Base-by-base conservation (phyloP, 192 early-diverging fungal species). In the Obelidium mucronatum region DNA sequence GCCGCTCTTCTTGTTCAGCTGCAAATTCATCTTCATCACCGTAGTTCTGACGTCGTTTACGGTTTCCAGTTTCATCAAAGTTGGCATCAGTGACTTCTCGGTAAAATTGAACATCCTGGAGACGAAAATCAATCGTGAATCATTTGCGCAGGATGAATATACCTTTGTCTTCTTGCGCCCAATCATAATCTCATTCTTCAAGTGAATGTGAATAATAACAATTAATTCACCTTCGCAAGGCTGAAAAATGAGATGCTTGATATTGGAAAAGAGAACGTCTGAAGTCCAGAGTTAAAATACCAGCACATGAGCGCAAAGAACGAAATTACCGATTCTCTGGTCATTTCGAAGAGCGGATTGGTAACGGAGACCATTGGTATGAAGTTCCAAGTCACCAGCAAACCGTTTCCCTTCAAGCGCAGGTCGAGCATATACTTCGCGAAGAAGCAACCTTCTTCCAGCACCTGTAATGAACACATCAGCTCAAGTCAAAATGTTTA, bases 11-110 rank as follows among this genome's bases (percentile, higher is more conserved):
- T 77, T 97, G 92, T 83, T 99, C 98, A 31, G 93, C 91, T 30
- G 94, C 93, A 73, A 98, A 85, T 82, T 99, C 98, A 85, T 99
- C 98, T 79, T 99, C 98, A 79, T 99, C 98, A 67, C 96, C 97
- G 76, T 98, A 97, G 63, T 92, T 92, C 75, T 90, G 87, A 54
- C 94, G 91, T 69, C 92, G 81, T 35, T 92, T 88, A 35, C 94
- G 90, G 78, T 97, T 97, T 67, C 96, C 96, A 30, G 98, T 99
- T 84, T 99, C 98, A 80, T 99, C 97, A 81, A 94, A 97, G 54
- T 91, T 90, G 1, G 93, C 93, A 67, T 99, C 98, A 1, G 93
- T 91, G 1, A 97, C 96, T 75, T 98, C 97, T 68, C 95, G 92
- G 79, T 96, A 98, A 85, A 99, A 98, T 85, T 99, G 98, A 52